Evolutionary conservation across 1,284 basidiomycete genomes (phyloP).

Genomic region (Apiotrichum porosum): DNA sequence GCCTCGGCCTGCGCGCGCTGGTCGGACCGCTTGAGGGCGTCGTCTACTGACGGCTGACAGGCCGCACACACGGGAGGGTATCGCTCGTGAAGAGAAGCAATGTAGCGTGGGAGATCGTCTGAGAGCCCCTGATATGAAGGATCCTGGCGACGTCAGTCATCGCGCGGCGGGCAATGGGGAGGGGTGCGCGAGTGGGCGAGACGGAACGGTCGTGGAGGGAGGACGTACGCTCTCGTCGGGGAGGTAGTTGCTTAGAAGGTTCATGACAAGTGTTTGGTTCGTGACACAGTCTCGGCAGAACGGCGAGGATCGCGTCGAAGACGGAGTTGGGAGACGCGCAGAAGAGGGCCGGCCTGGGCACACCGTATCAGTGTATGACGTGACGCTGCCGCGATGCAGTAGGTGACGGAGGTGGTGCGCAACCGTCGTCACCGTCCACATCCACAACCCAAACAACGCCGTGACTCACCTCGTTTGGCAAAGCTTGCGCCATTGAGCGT

Average conservation of each 20-base stretch:
- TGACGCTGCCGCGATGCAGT: not conserved
- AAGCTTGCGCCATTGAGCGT: conserved; percentile 66
- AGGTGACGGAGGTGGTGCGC: not conserved
- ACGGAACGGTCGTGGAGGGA: not conserved
- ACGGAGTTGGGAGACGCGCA: conserved; percentile 22
- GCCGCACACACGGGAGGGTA: conserved; percentile 77
- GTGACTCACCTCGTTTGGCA: conserved; percentile 61
- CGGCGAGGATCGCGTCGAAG: conserved; percentile 39
- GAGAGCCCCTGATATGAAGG: conserved; percentile 63
- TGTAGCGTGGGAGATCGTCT: conserved; percentile 63
- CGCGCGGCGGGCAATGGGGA: too few relatives aligned
- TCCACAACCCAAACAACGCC: conserved; percentile 23
- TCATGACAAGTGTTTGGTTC: conserved; percentile 80
- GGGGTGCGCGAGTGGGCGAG: too few relatives aligned
- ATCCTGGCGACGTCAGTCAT: conserved; percentile 53
- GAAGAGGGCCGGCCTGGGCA: conserved; percentile 25
- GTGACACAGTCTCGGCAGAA: conserved; percentile 83
- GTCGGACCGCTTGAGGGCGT: conserved; percentile 68
- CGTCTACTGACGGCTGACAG: conserved; percentile 72
- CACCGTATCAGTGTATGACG: not conserved
- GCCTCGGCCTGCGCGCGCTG: conserved; percentile 74
- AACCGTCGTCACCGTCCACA: conserved; percentile 5
- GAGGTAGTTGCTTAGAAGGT: conserved; percentile 80
- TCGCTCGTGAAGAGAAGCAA: conserved; percentile 65
- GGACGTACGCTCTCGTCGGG: conserved; percentile 59